Evolutionary conservation across 73 alveolate genomes (phyloP).

Genomic region (Paramecium tetraurelia): DNA sequence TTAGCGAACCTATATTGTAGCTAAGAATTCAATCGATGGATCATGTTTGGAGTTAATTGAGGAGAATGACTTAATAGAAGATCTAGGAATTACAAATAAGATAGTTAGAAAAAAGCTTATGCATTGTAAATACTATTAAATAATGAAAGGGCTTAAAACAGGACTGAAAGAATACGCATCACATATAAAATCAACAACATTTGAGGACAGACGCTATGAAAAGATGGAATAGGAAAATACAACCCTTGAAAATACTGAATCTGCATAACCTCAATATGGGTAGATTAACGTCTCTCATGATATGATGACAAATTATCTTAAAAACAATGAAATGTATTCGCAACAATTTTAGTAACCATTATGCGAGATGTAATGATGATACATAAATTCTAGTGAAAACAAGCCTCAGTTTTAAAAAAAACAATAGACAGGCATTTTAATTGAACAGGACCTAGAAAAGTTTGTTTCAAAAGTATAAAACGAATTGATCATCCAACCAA

Average conservation of each 20-base stretch:
- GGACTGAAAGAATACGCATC: not conserved
- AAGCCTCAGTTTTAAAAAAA: conserved; percentile 2
- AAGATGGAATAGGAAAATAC: conserved; percentile 44
- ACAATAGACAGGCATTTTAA: not conserved
- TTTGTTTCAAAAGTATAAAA: conserved; percentile 60
- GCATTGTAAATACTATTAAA: conserved; percentile 30
- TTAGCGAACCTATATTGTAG: not conserved
- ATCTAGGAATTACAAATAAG: conserved; percentile 68
- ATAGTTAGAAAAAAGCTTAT: conserved; percentile 76
- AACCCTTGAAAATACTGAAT: conserved; percentile 3
- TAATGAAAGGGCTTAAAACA: not conserved
- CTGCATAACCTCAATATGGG: not conserved
- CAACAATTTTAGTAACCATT: conserved; percentile 15
- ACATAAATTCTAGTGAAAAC: not conserved
- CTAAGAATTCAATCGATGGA: conserved; percentile 74
- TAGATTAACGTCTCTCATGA: not conserved
- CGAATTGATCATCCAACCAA: conserved; percentile 75
- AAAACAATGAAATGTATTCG: conserved; percentile 49
- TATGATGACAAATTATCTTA: conserved; percentile 30
- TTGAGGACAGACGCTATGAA: not conserved
- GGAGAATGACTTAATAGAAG: conserved; percentile 72
- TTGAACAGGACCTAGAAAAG: conserved; percentile 47
- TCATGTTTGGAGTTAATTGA: conserved; percentile 69
- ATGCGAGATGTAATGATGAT: not conserved
- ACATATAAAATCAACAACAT: not conserved